A percentile compares a stretch with the other conserved stretches of the same genome.
Evolutionary conservation across 2,329 filamentous ascomycete genomes (phyloP).

Genomic region (Aureobasidium subglaciale): DNA sequence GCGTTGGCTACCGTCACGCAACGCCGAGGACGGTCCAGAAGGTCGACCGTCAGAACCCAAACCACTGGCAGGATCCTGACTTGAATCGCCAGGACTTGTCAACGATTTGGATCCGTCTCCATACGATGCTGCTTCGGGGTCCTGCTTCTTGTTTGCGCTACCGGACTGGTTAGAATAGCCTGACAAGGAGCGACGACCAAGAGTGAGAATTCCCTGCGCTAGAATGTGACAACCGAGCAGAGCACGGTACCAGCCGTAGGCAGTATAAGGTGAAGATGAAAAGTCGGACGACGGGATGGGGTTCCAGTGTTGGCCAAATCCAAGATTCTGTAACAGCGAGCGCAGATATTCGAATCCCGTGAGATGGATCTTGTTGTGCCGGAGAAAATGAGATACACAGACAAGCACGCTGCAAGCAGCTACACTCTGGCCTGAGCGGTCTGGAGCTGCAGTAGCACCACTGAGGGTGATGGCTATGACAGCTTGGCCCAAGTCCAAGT

Average conservation of each 20-base stretch:
- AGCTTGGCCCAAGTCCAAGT: slow-evolving; percentile 83
- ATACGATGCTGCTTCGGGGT: slow-evolving; percentile 52
- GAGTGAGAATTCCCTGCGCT: slow-evolving; percentile 64
- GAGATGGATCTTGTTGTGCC: slow-evolving; percentile 44
- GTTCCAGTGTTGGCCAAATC: slow-evolving; percentile 25
- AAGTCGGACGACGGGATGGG: slow-evolving; percentile 18
- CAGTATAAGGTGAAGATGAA: slow-evolving; percentile 33
- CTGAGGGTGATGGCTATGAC: slow-evolving; percentile 88
- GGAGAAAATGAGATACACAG: slow-evolving; percentile 42
- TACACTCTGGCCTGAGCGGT: slow-evolving; percentile 64
- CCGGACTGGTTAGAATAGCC: slow-evolving; percentile 2
- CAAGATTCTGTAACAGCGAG: slow-evolving; percentile 30
- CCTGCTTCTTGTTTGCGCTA: slow-evolving; percentile 26
- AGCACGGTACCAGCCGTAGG: slow-evolving; percentile 61
- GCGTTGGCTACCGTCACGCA: slow-evolving; percentile 50
- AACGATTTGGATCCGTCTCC: slow-evolving; percentile 8
- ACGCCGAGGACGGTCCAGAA: slow-evolving; percentile 44
- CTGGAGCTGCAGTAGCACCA: slow-evolving; percentile 64
- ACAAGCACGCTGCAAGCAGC: slow-evolving; percentile 66
- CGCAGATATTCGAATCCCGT: slow-evolving; percentile 32
- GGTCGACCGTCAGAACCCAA: slow-evolving; percentile 42
- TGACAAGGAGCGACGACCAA: slow-evolving; percentile 45
- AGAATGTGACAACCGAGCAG: slow-evolving; percentile 68
- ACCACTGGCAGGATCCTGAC: slow-evolving; percentile 38
- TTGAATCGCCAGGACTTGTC: slow-evolving; percentile 27